These are phyloP conservation scores for Lichina pygmaea DNA, from an alignment of 495 filamentous ascomycete species.

Conservation along the genomic window DNA sequence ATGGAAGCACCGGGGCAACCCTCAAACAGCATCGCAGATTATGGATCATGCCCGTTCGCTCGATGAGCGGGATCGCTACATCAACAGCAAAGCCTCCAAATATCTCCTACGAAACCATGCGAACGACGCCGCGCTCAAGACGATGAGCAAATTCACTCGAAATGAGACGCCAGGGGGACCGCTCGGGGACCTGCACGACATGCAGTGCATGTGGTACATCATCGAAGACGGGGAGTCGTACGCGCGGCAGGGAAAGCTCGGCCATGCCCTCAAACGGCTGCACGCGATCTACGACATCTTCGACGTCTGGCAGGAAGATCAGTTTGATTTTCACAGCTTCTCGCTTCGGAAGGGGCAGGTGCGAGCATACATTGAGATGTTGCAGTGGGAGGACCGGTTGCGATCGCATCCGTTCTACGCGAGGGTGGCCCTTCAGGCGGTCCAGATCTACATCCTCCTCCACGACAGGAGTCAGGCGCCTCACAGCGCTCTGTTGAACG, in stretches of 20 bases:
- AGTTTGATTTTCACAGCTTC: conserved; percentile 97
- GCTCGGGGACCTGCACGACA: conserved; percentile 75
- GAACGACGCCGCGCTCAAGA: conserved; percentile 56
- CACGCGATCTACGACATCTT: conserved; percentile 73
- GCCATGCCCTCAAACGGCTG: conserved; percentile 75
- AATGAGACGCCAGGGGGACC: conserved; percentile 74
- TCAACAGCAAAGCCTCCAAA: conserved; percentile 95
- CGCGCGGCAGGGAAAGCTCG: conserved; percentile 53
- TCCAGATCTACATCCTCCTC: conserved; percentile 55
- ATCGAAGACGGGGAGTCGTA: conserved; percentile 88
- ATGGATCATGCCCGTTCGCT: conserved; percentile 74
- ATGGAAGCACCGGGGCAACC: conserved; percentile 73
- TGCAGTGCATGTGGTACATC: conserved; percentile 97
- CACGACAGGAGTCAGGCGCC: conserved; percentile 48
- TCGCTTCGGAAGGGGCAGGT: conserved; percentile 88
- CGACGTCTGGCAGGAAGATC: conserved; percentile 90
- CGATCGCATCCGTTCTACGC: conserved; percentile 84
- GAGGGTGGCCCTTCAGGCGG: conserved; percentile 57
- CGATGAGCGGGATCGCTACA: conserved; percentile 78
- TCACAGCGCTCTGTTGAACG: conserved; percentile 24
- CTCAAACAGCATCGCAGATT: conserved; percentile 49
- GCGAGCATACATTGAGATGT: conserved; percentile 82
- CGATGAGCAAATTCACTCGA: conserved; percentile 86
- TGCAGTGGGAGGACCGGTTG: conserved; percentile 79
- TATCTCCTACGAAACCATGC: conserved; percentile 87